phyloP scores from a whole-genome alignment of 163 green algal genomes.

The Scenedesmus sp. region DNA sequence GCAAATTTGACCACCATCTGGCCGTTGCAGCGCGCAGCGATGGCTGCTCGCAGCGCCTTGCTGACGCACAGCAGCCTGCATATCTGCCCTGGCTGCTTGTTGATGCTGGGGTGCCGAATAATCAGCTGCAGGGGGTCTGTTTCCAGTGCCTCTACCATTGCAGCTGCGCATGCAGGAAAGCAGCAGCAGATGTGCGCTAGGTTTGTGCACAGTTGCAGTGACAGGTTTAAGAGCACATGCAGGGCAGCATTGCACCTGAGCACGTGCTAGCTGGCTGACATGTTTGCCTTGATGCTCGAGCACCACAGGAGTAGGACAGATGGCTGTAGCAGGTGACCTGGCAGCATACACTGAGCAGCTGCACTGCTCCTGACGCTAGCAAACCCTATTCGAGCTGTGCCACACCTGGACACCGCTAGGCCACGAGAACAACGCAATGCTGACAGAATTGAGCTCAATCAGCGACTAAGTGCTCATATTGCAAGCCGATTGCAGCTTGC shows the following conservation, averaged over 20 bases:
- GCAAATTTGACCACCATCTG: background rate
- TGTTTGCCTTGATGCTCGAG: background rate
- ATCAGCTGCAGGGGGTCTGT: constrained; percentile 27
- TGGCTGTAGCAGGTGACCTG: background rate
- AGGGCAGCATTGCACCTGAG: background rate
- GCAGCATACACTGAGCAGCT: background rate
- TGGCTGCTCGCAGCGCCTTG: background rate
- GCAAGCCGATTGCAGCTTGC: background rate
- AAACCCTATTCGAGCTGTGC: background rate
- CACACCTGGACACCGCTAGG: background rate
- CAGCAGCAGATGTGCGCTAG: background rate
- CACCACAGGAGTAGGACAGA: background rate
- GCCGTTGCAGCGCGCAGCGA: constrained; percentile 11
- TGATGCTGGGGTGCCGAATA: constrained; percentile 16
- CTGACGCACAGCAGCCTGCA: background rate
- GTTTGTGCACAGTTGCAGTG: background rate
- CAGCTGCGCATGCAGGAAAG: background rate
- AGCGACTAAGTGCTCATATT: background rate
- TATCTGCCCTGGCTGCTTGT: background rate
- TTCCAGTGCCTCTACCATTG: background rate
- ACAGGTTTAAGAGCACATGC: background rate
- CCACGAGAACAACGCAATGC: too few relatives aligned
- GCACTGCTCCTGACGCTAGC: background rate
- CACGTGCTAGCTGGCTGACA: background rate
- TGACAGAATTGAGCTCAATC: background rate